Conservation (phyloP, 805 yeast genomes). For the Tetrapisispora iriomotensis region DNA sequence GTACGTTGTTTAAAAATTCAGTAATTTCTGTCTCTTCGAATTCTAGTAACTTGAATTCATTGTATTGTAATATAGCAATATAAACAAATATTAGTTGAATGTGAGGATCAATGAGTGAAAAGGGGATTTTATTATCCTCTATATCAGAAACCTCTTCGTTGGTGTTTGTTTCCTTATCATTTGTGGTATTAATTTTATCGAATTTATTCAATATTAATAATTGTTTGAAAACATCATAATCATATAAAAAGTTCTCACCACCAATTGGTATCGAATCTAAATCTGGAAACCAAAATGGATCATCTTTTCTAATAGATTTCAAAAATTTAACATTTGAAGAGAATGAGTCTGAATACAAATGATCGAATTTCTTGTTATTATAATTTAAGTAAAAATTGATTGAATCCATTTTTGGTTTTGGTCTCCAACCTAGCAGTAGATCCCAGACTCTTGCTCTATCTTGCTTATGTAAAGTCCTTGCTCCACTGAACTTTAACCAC, state of each 20-base stretch:
- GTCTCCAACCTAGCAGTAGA: conserved; percentile 67
- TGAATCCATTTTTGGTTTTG: conserved; percentile 25
- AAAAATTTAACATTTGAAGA: conserved; percentile 1
- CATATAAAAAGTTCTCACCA: conserved; percentile 16
- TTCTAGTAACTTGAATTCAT: conserved; percentile 69
- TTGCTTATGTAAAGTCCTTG: conserved; percentile 68
- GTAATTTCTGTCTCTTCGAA: conserved; percentile 85
- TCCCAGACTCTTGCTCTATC: conserved; percentile 93
- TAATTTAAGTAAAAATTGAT: conserved; percentile 29
- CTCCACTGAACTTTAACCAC: conserved; percentile 91
- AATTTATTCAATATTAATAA: conserved; percentile 18
- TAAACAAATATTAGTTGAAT: conserved; percentile 66
- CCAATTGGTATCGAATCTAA: conserved; percentile 22
- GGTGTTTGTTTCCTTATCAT: background rate
- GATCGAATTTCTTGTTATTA: conserved; percentile 25
- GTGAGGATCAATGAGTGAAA: conserved; percentile 58
- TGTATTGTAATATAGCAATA: conserved; percentile 69
- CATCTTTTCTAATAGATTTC: conserved; percentile 13
- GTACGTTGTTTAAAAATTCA: conserved; percentile 54
- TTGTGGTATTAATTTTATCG: conserved; percentile 3
- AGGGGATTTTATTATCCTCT: conserved; percentile 13
- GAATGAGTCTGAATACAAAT: conserved; percentile 13
- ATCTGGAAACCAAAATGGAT: conserved; percentile 32
- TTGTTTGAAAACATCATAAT: conserved; percentile 24
- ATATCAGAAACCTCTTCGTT: background rate